Evolutionary conservation across 176 grass and related monocot species (phyloP), one percentile per base, ranked within the genome.

Genomic region (Carex pumila): DNA sequence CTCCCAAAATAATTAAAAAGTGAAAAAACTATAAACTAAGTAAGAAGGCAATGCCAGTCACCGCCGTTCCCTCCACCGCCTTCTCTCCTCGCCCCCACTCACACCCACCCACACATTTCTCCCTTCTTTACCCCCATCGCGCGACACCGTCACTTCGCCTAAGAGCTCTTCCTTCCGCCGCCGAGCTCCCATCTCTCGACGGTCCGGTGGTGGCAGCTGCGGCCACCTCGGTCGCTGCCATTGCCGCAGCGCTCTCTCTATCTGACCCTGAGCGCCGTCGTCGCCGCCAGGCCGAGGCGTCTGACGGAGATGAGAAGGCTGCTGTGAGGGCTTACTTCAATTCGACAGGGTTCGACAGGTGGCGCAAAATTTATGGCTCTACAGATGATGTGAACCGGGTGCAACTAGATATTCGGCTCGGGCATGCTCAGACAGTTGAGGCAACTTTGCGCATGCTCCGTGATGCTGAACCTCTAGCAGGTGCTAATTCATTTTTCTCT

Each of bases 311-410:
- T 29, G 92, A 98, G 87, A 98, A 98, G 87, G 95, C 94, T 71
- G 92, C 91, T 1, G 95, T 95, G 15, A 89, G 88, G 79, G 92
- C 85, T 61, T 98, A 98, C 95, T 98, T 98, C 88, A 95, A 95
- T 87, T 91, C 93, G 6, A 98, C 91, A 30, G 95, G 96, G 25
- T 95, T 95, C 81, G 91, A 93, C 71, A 66, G 96, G 72, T 98
- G 96, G 96, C 88, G 91, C 81, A 90, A 91, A 83, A 98, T 98
- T 77, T 98, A 98, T 82, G 91, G 89, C 21, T 87, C 90, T 13
- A 93, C 92, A 15, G 89, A 91, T 67, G 88, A 86, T 86, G 95
- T 98, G 63, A 98, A 98, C 86, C 86, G 91, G 70, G 93, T 98
- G 37, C 96, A 95, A 89, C 96, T 98, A 15, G 96, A 98, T 87